Evolutionary conservation across 257 asterid species (phyloP).

Genomic region (Cynanchum wilfordii): DNA sequence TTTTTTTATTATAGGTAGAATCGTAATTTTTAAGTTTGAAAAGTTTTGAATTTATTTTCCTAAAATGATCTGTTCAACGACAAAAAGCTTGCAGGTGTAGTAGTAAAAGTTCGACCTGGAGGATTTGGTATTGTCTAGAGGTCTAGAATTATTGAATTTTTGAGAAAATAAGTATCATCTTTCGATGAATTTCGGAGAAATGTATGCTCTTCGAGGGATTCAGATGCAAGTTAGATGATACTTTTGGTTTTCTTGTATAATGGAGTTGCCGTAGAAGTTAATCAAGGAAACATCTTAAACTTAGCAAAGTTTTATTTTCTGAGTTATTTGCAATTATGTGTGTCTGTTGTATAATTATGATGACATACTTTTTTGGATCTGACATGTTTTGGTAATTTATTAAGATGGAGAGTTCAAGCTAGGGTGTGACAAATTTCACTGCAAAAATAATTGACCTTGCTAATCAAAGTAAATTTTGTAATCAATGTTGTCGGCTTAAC

Average conservation of each 20-base stretch:
- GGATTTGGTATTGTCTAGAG: background rate
- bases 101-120: background rate
- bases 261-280: background rate
- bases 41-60: background rate
- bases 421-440: background rate
- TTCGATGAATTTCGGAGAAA: background rate
- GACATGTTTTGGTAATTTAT: background rate
- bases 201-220: background rate
- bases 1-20: background rate
- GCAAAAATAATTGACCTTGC: background rate
- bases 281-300: background rate
- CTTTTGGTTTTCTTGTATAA: background rate
- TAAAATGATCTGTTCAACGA: background rate
- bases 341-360: background rate
- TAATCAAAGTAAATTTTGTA: background rate
- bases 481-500: background rate
- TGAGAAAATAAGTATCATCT: background rate
- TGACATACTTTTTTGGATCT: background rate
- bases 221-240: background rate
- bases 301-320: background rate
- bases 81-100: background rate
- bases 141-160: background rate
- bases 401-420: background rate
- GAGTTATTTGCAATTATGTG: background rate
- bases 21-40: background rate